Evolutionary conservation across 495 filamentous ascomycete genomes (phyloP).

Genomic region (Penicillium paxilli): DNA sequence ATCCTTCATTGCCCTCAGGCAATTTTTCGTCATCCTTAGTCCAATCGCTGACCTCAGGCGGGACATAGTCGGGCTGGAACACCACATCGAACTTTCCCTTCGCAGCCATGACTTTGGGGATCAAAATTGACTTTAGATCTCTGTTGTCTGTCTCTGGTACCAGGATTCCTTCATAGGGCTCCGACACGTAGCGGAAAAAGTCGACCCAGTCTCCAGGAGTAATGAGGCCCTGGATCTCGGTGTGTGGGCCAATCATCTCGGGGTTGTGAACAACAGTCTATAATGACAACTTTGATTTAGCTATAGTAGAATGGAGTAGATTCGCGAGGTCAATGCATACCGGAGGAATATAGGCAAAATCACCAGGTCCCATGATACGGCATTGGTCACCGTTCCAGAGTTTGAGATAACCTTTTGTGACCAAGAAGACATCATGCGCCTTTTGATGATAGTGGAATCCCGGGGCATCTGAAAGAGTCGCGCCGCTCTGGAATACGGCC

Average conservation of each 20-base stretch:
- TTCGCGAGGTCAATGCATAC: slow-evolving; percentile 18
- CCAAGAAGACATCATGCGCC: slow-evolving; percentile 50
- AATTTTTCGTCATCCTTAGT: slow-evolving; percentile 39
- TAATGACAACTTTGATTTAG: not conserved
- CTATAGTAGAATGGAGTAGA: not conserved
- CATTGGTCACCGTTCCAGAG: slow-evolving; percentile 49
- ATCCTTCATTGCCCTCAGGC: slow-evolving; percentile 35
- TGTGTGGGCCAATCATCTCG: slow-evolving; percentile 42
- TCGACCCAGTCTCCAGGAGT: slow-evolving; percentile 55
- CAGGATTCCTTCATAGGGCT: slow-evolving; percentile 49
- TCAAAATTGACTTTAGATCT: slow-evolving; percentile 39
- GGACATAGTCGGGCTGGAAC: slow-evolving; percentile 41
- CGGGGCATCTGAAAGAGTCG: slow-evolving; percentile 39
- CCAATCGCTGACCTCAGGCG: slow-evolving; percentile 42
- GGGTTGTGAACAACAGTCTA: slow-evolving; percentile 44
- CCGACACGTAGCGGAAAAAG: slow-evolving; percentile 51
- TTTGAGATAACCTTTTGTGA: slow-evolving; percentile 46
- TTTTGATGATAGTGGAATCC: slow-evolving; percentile 51
- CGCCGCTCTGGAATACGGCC: slow-evolving; percentile 47
- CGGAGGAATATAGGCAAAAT: slow-evolving; percentile 52
- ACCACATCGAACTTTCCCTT: slow-evolving; percentile 50
- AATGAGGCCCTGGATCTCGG: slow-evolving; percentile 45
- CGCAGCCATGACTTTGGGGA: slow-evolving; percentile 53
- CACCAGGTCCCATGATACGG: slow-evolving; percentile 43
- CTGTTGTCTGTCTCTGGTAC: slow-evolving; percentile 48